Base-by-base conservation (phyloP, 208 protist species). In the Leishmania martiniquensis region DNA sequence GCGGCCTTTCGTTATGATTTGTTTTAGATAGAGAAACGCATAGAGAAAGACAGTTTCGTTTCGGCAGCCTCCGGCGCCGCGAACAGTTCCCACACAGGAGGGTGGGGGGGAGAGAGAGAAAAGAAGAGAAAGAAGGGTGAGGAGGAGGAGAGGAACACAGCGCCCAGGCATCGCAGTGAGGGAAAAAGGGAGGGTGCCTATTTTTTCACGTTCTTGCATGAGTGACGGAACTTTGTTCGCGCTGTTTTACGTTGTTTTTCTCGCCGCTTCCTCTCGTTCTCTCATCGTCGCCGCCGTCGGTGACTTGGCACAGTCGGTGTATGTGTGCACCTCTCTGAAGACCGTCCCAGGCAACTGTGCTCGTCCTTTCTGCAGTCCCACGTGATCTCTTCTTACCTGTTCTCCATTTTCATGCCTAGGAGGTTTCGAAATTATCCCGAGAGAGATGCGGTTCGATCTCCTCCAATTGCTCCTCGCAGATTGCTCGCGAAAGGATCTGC, bases 21-120 rank as follows among this genome's bases (percentile, higher is more conserved):
- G 59, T n/a, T 42, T 73, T 45, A 57, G 47, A 81, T 66, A 80
- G 81, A 72, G 51, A 59, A 66, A 44, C 42, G 22, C 45, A 54
- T 70, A 6, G 42, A 44, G 54, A 17, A 25, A 44, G 72, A 22
- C 1, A 34, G 55, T 44, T 34, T 20, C 34, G n/a, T 4, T 4
- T 42, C 34, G 3, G n/a, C 37, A 39, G 47, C 17, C 25, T 15
- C 39, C 51, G 65, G 25, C 25, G 20, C 65, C 25, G 42, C 9
- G 65, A 12, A 69, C 5, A 29, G 25, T 32, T 10, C 5, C n/a
- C 42, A 47, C 65, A 25, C 6, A 32, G 65, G 25, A 29, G 52
- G 5, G 6, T 57, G 5, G 22, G 22, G 22, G 3, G 22, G 52
- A 57, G 52, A 29, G 22, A 57, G 22, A 25, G n/a, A 3, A 37